These are phyloP conservation scores for Hypoxylon sp. DNA, from an alignment of 2,329 filamentous ascomycete species.

Conservation along the genomic window DNA sequence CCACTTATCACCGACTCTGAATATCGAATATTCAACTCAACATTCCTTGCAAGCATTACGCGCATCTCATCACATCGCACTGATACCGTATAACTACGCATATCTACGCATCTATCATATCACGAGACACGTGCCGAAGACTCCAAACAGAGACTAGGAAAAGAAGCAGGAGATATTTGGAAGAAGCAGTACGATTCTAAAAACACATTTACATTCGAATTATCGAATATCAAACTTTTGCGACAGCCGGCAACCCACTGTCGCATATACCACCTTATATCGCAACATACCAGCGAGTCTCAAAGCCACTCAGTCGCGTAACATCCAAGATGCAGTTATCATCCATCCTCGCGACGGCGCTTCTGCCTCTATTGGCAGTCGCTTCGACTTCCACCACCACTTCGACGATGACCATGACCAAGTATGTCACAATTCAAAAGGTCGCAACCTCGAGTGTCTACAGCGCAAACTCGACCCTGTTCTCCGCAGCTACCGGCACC, in stretches of 20 bases:
- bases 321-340: slow-evolving; percentile 57
- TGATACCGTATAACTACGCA: slow-evolving; percentile 19
- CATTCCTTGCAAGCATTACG: slow-evolving; percentile 40
- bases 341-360: slow-evolving; percentile 59
- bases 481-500: slow-evolving; percentile 51
- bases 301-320: slow-evolving; percentile 1
- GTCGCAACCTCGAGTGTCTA: slow-evolving; percentile 50
- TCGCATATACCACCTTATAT: slow-evolving; percentile 27
- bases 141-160: slow-evolving; percentile 31
- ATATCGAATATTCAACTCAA: slow-evolving; percentile 49
- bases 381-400: slow-evolving; percentile 59
- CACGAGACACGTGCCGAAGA: slow-evolving; percentile 39
- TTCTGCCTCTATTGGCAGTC: slow-evolving; percentile 66
- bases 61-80: slow-evolving; percentile 30
- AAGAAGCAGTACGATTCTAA: slow-evolving; percentile 16
- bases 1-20: slow-evolving; percentile 30
- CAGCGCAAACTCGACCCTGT: slow-evolving; percentile 52
- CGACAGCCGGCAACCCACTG: slow-evolving; percentile 10
- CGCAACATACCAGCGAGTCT: slow-evolving; percentile 2
- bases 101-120: slow-evolving; percentile 30
- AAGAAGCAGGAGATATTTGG: slow-evolving; percentile 24
- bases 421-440: slow-evolving; percentile 63
- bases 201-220: slow-evolving; percentile 8
- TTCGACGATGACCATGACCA: slow-evolving; percentile 63
- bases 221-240: slow-evolving; percentile 23